A percentile compares a stretch with the other conserved stretches of the same genome.
Conservation (phyloP, 2,329 filamentous ascomycete genomes). For the Lachnellula arida region DNA sequence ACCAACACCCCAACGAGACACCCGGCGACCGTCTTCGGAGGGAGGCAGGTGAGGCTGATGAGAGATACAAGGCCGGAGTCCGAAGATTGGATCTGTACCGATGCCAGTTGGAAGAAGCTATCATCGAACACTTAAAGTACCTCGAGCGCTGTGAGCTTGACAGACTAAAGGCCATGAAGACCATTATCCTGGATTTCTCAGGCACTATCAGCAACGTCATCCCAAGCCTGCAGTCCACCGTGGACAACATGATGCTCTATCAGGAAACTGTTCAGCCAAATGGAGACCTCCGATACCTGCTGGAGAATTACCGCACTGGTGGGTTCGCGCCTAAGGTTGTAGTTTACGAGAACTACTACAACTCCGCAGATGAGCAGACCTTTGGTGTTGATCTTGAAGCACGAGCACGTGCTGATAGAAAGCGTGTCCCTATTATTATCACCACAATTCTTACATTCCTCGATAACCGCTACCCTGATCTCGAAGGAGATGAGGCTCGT, state of each 20-base stretch:
- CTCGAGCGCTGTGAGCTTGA: conserved; percentile 97
- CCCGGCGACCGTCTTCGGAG: conserved; percentile 78
- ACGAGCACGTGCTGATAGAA: conserved; percentile 85
- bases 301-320: conserved; percentile 96
- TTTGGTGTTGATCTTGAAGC: conserved; percentile 98
- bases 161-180: conserved; percentile 95
- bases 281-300: conserved; percentile 84
- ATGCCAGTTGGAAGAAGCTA: conserved; percentile 92
- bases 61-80: conserved; percentile 85
- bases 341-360: conserved; percentile 98
- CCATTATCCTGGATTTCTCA: conserved; percentile 94
- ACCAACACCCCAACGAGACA: conserved; percentile 88
- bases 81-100: conserved; percentile 83
- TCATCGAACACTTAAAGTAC: conserved; percentile 87
- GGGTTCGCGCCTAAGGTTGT: conserved; percentile 86
- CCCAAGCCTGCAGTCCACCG: conserved; percentile 87
- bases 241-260: conserved; percentile 98
- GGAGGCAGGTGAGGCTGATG: conserved; percentile 85
- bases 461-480: conserved; percentile 93
- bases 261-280: conserved; percentile 96
- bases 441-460: conserved; percentile 92
- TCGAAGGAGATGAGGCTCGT: conserved; percentile 92
- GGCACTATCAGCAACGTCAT: conserved; percentile 98
- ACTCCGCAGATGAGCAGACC: conserved; percentile 93
- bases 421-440: conserved; percentile 87